Evolutionary conservation across 805 yeast species (phyloP).

Genomic region (Kuraishia hungarica): DNA sequence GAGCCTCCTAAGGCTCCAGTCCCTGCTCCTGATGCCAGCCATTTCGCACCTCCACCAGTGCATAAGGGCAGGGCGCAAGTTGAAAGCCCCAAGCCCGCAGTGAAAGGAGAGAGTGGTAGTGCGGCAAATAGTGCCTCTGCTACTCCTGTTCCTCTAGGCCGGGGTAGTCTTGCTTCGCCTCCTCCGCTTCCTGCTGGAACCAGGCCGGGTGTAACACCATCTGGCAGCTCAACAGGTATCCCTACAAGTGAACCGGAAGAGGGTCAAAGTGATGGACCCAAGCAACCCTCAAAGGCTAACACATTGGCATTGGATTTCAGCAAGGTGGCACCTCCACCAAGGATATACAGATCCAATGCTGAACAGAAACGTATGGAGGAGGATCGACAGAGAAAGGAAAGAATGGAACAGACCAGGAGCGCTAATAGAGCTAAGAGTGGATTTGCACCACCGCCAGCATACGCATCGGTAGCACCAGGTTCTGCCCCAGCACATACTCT

Average conservation of each 20-base stretch:
- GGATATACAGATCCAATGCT: constrained; percentile 17
- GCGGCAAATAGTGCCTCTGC: no score
- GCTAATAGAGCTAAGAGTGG: constrained; percentile 10
- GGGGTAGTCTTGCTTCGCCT: background rate
- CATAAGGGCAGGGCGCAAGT: constrained; percentile 17
- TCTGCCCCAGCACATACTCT: background rate
- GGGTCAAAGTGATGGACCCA: constrained; percentile 1
- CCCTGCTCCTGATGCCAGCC: background rate
- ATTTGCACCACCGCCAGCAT: background rate
- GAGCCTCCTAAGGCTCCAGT: background rate
- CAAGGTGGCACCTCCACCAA: constrained; percentile 39
- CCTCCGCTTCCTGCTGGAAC: background rate
- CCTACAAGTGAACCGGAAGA: background rate
- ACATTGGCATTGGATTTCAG: constrained; percentile 26
- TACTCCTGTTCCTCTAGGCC: background rate
- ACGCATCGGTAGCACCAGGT: background rate
- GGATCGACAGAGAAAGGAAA: constrained; percentile 13
- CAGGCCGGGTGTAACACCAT: constrained; percentile 5
- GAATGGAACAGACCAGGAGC: constrained; percentile 18
- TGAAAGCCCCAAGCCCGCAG: background rate
- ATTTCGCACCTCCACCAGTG: constrained; percentile 33
- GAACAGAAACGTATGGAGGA: constrained; percentile 15
- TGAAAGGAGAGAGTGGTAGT: background rate
- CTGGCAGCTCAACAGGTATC: background rate
- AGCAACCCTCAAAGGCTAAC: constrained; percentile 10